A percentile compares a stretch with the other conserved stretches of the same genome.
These are phyloP conservation scores for Sordaria brevicollis DNA, from an alignment of 495 filamentous ascomycete genomes.

Conservation along the genomic window DNA sequence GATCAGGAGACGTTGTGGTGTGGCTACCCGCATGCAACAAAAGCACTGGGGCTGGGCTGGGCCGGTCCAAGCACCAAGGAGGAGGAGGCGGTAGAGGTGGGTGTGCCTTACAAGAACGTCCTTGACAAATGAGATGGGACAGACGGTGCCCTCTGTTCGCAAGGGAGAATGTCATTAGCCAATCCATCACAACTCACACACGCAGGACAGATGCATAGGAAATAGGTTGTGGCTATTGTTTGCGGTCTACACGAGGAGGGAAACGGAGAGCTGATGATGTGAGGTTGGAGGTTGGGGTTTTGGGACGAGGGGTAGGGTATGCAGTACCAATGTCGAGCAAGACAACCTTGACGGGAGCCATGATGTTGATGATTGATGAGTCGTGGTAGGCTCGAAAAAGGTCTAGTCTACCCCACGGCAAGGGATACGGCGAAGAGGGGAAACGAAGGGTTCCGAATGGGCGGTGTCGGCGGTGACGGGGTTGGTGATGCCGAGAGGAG, in stretches of 20 bases:
- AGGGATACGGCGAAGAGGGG: neutral
- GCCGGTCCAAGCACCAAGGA: neutral
- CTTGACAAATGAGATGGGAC: constrained; percentile 63
- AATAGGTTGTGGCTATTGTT: neutral
- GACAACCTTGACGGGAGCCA: constrained; percentile 29
- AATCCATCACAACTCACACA: constrained; percentile 7
- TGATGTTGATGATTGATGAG: constrained; percentile 4
- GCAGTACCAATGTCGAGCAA: constrained; percentile 42
- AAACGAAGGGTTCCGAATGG: neutral
- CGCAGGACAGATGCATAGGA: constrained; percentile 18
- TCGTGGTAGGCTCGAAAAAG: neutral
- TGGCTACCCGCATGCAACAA: neutral
- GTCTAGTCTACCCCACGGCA: neutral
- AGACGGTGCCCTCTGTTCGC: constrained; percentile 55
- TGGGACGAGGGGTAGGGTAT: neutral
- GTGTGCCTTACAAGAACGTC: constrained; percentile 50
- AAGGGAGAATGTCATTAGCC: constrained; percentile 27
- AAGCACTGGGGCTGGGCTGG: neutral
- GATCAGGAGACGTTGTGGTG: neutral
- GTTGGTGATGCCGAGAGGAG: neutral
- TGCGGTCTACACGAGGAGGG: neutral
- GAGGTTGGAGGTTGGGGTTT: neutral
- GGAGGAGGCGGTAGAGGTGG: neutral
- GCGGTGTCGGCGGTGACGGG: neutral
- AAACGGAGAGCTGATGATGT: neutral